A percentile compares a stretch with the other conserved stretches of the same genome.
These are phyloP conservation scores for Pseudogymnoascus sp. DNA, from an alignment of 2,329 filamentous ascomycete species.

Conservation along the genomic window DNA sequence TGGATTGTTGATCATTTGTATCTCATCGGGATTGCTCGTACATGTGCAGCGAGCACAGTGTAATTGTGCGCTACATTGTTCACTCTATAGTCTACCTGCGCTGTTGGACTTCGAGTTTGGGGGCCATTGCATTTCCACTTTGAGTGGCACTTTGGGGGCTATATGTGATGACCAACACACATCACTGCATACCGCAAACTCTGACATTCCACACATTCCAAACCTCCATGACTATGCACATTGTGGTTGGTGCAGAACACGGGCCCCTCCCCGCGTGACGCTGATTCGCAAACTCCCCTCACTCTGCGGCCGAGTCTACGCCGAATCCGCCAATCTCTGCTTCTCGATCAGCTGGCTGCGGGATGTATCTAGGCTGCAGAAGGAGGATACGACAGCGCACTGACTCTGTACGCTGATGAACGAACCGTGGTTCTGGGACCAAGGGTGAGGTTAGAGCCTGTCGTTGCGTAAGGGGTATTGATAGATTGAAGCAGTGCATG, in stretches of 20 bases:
- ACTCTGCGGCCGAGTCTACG: background rate
- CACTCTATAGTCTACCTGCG: background rate
- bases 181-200: background rate
- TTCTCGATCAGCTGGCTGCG: background rate
- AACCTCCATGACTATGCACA: background rate
- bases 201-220: background rate
- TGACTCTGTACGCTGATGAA: background rate
- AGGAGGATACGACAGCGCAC: background rate
- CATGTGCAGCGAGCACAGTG: background rate
- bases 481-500: background rate
- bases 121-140: background rate
- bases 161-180: background rate
- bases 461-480: background rate
- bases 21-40: background rate
- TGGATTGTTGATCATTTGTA: background rate
- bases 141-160: background rate
- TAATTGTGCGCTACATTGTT: background rate
- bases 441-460: background rate
- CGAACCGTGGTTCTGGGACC: conserved; percentile 1
- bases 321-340: conserved; percentile 5
- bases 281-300: too few species aligned
- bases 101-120: background rate
- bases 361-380: background rate
- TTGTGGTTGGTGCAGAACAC: background rate
- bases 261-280: too few species aligned